Evolutionary conservation across 805 yeast species (phyloP).

Genomic region (Yarrowia sp.): DNA sequence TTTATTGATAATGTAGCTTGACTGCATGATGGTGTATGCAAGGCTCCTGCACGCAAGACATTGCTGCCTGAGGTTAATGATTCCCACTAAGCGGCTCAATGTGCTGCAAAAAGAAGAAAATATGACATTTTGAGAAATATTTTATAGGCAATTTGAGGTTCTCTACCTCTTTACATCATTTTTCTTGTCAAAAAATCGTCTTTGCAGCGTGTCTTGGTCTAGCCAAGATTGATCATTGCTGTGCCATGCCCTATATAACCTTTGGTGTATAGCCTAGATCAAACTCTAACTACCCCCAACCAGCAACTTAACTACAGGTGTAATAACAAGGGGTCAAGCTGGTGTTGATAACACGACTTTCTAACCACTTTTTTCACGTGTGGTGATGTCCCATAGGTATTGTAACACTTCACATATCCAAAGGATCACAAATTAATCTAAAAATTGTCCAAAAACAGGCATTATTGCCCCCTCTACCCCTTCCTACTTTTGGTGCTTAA

Average conservation of each 20-base stretch:
- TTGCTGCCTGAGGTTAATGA: constrained; percentile 11
- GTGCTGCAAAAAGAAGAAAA: too few relatives aligned
- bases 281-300: background rate
- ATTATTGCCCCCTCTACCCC: too few relatives aligned
- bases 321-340: background rate
- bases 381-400: background rate
- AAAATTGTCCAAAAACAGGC: too few relatives aligned
- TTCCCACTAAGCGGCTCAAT: background rate
- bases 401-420: too few relatives aligned
- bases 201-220: background rate
- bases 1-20: constrained; percentile 13
- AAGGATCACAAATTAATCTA: too few relatives aligned
- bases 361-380: background rate
- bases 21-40: constrained; percentile 13
- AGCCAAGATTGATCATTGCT: background rate
- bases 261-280: background rate
- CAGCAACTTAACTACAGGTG: background rate
- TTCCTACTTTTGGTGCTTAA: too few relatives aligned
- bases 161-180: background rate
- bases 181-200: background rate
- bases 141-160: background rate
- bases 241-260: background rate
- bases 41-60: constrained; percentile 12
- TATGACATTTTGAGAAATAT: background rate
- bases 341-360: too few relatives aligned